phyloP scores from a whole-genome alignment of 441 rosid species.

The Geranium incanum region DNA sequence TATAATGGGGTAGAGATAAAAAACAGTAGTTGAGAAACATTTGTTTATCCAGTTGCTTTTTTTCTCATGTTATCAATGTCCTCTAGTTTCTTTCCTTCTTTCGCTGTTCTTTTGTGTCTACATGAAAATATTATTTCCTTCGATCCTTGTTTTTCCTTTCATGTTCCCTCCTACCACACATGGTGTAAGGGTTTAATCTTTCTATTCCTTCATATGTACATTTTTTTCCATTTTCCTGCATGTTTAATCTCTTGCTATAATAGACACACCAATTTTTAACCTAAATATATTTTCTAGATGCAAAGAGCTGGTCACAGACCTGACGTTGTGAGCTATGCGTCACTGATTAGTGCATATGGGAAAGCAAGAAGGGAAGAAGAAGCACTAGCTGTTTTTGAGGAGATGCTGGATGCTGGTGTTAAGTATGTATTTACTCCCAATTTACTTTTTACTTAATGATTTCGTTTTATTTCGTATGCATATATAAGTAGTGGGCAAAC shows the following conservation, averaged over 20 bases:
- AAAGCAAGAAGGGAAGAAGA: slow-evolving; percentile 92
- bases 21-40: too few relatives aligned
- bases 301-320: slow-evolving; percentile 77
- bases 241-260: slow-evolving; percentile 10
- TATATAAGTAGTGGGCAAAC: too few relatives aligned
- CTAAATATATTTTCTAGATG: slow-evolving; percentile 50
- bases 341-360: slow-evolving; percentile 85
- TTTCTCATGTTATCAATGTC: too few relatives aligned
- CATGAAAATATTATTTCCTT: too few relatives aligned
- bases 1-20: too few relatives aligned
- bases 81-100: too few relatives aligned
- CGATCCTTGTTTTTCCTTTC: background rate
- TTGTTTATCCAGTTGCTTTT: too few relatives aligned
- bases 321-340: slow-evolving; percentile 85
- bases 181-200: background rate
- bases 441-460: background rate
- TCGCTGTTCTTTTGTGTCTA: background rate
- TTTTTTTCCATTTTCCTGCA: background rate
- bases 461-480: too few relatives aligned
- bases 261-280: slow-evolving; percentile 22
- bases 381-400: slow-evolving; percentile 95
- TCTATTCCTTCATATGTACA: background rate
- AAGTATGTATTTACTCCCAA: slow-evolving; percentile 37
- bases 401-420: slow-evolving; percentile 91
- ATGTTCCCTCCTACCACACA: background rate